Evolutionary conservation across 2,329 filamentous ascomycete genomes (phyloP).

Genomic region (Xylariomycetidae sp.): DNA sequence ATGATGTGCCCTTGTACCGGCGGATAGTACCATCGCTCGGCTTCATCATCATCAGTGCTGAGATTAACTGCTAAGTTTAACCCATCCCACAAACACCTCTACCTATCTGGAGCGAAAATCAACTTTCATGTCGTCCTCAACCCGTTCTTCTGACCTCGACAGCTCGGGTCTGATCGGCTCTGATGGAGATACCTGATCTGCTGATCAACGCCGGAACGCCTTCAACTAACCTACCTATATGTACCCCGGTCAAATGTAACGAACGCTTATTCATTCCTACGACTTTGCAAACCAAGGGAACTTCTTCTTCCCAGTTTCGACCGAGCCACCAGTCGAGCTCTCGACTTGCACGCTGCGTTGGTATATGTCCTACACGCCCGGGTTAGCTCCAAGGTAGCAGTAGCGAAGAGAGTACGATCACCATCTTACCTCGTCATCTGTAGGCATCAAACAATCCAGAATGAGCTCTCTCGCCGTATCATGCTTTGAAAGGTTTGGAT

Average conservation of each 20-base stretch:
- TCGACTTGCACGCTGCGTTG: conserved; percentile 58
- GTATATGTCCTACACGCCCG: conserved; percentile 51
- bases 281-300: conserved; percentile 60
- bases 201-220: conserved; percentile 2
- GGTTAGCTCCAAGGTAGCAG: conserved; percentile 12
- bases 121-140: too few species aligned
- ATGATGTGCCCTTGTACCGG: too few species aligned
- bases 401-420: background rate
- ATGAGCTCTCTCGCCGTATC: conserved; percentile 71
- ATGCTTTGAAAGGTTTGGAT: conserved; percentile 65
- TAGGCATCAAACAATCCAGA: conserved; percentile 74
- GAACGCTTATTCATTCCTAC: too few species aligned
- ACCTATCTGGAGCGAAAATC: too few species aligned
- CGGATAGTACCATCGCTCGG: too few species aligned
- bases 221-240: conserved; percentile 4
- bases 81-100: too few species aligned
- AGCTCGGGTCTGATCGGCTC: too few species aligned
- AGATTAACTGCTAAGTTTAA: too few species aligned
- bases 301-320: conserved; percentile 56
- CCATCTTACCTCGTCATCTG: conserved; percentile 76
- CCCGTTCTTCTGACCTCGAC: too few species aligned
- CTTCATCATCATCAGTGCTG: too few species aligned
- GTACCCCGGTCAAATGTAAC: too few species aligned
- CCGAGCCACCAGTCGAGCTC: conserved; percentile 38
- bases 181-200: too few species aligned